Percentiles rank a stretch among this genome's conserved stretches.
phyloP scores from a whole-genome alignment of 768 basidiomycete genomes.

The Rhodotorula taiwanensis region DNA sequence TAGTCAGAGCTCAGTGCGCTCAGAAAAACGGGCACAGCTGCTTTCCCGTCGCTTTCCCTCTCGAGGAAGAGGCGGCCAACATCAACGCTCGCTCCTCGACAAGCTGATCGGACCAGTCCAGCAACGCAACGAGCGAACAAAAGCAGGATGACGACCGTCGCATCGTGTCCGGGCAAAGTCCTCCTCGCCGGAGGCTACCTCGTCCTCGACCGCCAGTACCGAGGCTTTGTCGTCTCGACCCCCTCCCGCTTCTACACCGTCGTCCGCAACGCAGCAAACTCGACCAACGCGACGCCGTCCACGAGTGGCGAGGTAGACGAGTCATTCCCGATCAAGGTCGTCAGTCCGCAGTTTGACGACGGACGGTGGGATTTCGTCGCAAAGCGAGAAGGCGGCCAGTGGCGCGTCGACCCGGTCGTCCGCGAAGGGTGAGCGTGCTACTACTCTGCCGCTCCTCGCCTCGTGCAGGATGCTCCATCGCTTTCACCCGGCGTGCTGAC shows the following conservation, averaged over 20 bases:
- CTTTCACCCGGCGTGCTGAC: not conserved
- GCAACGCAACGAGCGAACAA: too few relatives aligned
- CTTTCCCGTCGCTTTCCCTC: too few relatives aligned
- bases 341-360: constrained; percentile 82
- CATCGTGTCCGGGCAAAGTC: constrained; percentile 93
- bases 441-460: too few relatives aligned
- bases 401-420: constrained; percentile 1
- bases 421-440: constrained; percentile 13
- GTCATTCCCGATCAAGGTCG: constrained; percentile 57
- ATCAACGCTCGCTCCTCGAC: too few relatives aligned
- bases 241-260: constrained; percentile 89
- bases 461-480: too few relatives aligned
- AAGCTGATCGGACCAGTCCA: too few relatives aligned
- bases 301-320: constrained; percentile 17
- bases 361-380: constrained; percentile 47
- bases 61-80: too few relatives aligned
- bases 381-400: constrained; percentile 3
- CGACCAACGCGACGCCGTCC: not conserved
- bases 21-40: too few relatives aligned
- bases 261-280: constrained; percentile 45
- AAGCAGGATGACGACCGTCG: constrained; percentile 51
- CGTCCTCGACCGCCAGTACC: constrained; percentile 78
- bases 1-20: too few relatives aligned
- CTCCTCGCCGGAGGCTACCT: constrained; percentile 94
- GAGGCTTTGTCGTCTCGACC: constrained; percentile 82